A percentile compares a stretch with the other conserved stretches of the same genome.
These are phyloP conservation scores for Boeremia lycopersici DNA, from an alignment of 2,329 filamentous ascomycete species.

Conservation along the genomic window DNA sequence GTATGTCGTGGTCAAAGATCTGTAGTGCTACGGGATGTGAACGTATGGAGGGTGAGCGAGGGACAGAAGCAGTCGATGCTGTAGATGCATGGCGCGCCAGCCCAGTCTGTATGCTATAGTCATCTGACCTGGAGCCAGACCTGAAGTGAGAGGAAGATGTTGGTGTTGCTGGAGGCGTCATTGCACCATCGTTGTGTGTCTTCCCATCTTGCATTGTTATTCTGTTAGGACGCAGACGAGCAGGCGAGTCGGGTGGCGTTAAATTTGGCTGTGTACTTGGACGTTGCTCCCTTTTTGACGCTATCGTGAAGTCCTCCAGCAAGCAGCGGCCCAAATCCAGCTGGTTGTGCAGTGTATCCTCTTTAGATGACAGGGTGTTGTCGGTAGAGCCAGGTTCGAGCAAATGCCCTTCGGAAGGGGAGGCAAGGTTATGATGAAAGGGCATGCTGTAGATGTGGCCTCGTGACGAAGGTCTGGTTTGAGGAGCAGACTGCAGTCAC, in stretches of 20 bases:
- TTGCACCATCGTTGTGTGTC: slow-evolving; percentile 24
- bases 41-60: slow-evolving; percentile 24
- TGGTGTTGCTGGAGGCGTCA: slow-evolving; percentile 41
- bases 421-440: slow-evolving; percentile 12
- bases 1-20: slow-evolving; percentile 29
- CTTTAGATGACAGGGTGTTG: background rate
- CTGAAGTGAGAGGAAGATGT: slow-evolving; percentile 29
- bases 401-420: slow-evolving; percentile 7
- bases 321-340: slow-evolving; percentile 4
- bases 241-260: slow-evolving; percentile 38
- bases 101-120: slow-evolving; percentile 24
- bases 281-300: background rate
- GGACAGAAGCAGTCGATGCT: slow-evolving; percentile 18
- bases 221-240: slow-evolving; percentile 20
- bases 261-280: slow-evolving; percentile 18
- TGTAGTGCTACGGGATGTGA: slow-evolving; percentile 31
- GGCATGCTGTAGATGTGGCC: slow-evolving; percentile 20
- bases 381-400: background rate
- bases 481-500: slow-evolving; percentile 18
- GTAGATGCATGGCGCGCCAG: slow-evolving; percentile 31
- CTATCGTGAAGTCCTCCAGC: background rate
- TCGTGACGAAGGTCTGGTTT: slow-evolving; percentile 15
- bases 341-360: background rate
- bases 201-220: slow-evolving; percentile 23
- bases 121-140: slow-evolving; percentile 25